A percentile compares a stretch with the other conserved stretches of the same genome.
Evolutionary conservation across 164 flowering plant genomes (phyloP).

Genomic region (Chimonanthus praecox): DNA sequence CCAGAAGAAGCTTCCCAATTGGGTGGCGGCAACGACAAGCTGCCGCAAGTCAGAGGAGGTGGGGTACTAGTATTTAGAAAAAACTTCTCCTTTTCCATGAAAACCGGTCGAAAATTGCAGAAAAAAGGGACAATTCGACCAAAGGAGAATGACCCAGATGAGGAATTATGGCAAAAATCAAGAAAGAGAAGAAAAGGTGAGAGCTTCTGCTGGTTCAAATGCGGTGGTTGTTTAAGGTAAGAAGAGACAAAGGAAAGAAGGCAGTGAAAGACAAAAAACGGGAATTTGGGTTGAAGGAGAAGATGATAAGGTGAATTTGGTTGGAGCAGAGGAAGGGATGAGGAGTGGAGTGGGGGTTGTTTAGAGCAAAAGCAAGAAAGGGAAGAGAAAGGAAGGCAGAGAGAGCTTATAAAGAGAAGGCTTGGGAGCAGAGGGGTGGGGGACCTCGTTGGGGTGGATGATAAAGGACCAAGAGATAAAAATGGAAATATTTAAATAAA

Average conservation of each 20-base stretch:
- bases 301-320: background rate
- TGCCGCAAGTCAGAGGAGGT: background rate
- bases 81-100: slow-evolving; percentile 12
- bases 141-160: slow-evolving; percentile 2
- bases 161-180: background rate
- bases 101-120: slow-evolving; percentile 15
- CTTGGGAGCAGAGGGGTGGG: background rate
- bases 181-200: background rate
- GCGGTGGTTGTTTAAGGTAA: slow-evolving; percentile 1
- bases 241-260: slow-evolving; percentile 6
- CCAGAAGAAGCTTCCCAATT: slow-evolving; percentile 28
- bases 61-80: background rate
- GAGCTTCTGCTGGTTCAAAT: background rate
- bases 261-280: background rate
- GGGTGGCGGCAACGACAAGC: background rate
- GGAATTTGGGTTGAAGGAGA: background rate
- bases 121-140: background rate
- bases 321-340: background rate
- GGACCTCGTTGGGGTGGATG: no score
- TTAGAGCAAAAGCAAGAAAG: background rate
- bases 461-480: background rate
- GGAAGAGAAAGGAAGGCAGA: slow-evolving; percentile 1
- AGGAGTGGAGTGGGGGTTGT: background rate
- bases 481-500: background rate
- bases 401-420: background rate